phyloP scores from a whole-genome alignment of 2,329 filamentous ascomycete genomes.

The Xylaria polymorpha region DNA sequence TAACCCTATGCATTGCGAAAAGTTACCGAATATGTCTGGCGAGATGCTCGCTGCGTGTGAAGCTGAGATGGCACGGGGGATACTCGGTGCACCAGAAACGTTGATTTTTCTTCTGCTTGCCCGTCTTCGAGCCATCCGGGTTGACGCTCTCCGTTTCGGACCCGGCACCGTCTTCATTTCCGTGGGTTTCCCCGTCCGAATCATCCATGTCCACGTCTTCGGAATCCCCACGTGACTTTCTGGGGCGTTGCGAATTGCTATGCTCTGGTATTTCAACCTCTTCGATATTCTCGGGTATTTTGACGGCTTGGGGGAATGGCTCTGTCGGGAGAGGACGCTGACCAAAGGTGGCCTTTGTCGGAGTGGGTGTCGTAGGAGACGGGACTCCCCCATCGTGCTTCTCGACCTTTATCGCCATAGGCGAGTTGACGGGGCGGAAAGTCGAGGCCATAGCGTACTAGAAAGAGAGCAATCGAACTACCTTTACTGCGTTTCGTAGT shows the following conservation, averaged over 20 bases:
- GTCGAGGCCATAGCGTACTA: slow-evolving; percentile 57
- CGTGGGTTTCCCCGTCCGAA: slow-evolving; percentile 71
- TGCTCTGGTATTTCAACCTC: slow-evolving; percentile 58
- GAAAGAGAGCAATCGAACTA: not conserved
- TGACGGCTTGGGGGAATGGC: slow-evolving; percentile 63
- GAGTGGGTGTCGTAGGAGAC: slow-evolving; percentile 62
- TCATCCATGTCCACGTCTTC: slow-evolving; percentile 82
- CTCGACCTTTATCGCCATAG: slow-evolving; percentile 48
- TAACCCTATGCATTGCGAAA: slow-evolving; percentile 19
- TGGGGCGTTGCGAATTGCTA: slow-evolving; percentile 70
- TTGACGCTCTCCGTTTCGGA: slow-evolving; percentile 75
- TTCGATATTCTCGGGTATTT: slow-evolving; percentile 60
- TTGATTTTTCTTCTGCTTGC: slow-evolving; percentile 96
- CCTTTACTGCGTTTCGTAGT: slow-evolving; percentile 3
- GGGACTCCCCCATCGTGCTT: slow-evolving; percentile 45
- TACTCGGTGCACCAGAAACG: slow-evolving; percentile 97
- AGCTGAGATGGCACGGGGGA: slow-evolving; percentile 92
- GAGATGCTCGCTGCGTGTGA: slow-evolving; percentile 94
- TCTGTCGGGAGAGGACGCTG: slow-evolving; percentile 67
- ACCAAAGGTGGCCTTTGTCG: slow-evolving; percentile 69
- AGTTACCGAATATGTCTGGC: slow-evolving; percentile 89
- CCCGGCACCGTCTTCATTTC: slow-evolving; percentile 61
- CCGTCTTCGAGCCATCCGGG: slow-evolving; percentile 74
- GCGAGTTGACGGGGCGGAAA: slow-evolving; percentile 62
- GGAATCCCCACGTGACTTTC: slow-evolving; percentile 67